phyloP scores from a whole-genome alignment of 108 stramenopile species.

The Hondaea fermentalgiana region DNA sequence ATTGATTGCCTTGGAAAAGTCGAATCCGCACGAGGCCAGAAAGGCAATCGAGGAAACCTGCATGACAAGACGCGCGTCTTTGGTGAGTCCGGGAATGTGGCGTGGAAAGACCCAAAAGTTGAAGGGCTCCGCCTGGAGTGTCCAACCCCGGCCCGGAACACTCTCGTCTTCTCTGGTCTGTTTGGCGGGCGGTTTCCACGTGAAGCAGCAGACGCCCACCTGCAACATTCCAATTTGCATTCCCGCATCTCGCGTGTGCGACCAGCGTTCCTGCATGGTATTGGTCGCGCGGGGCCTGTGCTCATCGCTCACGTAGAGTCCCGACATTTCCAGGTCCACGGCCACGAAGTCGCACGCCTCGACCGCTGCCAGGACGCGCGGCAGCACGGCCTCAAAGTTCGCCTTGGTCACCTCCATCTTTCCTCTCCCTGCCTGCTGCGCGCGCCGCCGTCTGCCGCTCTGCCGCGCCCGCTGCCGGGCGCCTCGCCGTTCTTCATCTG shows the following conservation, averaged over 20 bases:
- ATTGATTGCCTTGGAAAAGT: neutral
- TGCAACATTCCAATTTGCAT: neutral
- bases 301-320: neutral
- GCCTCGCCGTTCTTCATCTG: no score
- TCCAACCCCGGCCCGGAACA: neutral
- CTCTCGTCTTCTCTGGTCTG: neutral
- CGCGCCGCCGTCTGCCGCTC: no score
- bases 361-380: neutral
- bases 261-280: neutral
- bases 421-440: no score
- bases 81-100: neutral
- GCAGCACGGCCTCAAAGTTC: neutral
- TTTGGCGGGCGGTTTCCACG: neutral
- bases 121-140: neutral
- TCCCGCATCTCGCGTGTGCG: neutral
- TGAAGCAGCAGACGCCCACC: neutral
- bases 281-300: neutral
- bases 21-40: neutral
- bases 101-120: neutral
- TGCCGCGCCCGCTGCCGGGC: no score
- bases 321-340: slow-evolving; percentile 3
- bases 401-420: neutral
- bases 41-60: neutral
- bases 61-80: neutral
- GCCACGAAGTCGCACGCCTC: slow-evolving; percentile 8